A percentile compares a stretch with the other conserved stretches of the same genome.
Evolutionary conservation across 2,329 filamentous ascomycete genomes (phyloP).

Genomic region (Dothideomycetes sp.): DNA sequence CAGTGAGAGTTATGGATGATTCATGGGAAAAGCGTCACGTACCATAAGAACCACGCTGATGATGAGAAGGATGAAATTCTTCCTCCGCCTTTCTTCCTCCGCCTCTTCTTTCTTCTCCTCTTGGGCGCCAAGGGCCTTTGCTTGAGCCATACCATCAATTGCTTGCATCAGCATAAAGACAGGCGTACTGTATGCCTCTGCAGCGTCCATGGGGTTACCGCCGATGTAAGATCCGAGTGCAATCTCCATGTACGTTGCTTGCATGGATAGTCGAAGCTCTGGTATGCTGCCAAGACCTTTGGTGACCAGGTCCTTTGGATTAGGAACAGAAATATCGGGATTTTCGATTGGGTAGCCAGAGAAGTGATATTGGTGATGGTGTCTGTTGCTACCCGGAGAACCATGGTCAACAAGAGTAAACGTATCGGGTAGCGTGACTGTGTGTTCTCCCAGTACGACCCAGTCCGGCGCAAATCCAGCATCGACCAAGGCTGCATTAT

Average conservation of each 20-base stretch:
- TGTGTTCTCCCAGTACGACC: constrained; percentile 7
- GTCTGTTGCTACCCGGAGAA: too few species aligned
- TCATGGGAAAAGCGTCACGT: constrained; percentile 1
- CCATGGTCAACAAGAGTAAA: background rate
- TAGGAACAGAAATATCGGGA: constrained; percentile 3
- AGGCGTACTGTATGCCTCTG: constrained; percentile 12
- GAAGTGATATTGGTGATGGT: constrained; percentile 8
- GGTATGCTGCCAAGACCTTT: constrained; percentile 13
- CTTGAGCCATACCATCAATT: constrained; percentile 14
- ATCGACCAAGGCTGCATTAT: background rate
- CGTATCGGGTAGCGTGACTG: background rate
- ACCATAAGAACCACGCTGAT: constrained; percentile 15
- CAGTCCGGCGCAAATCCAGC: constrained; percentile 8
- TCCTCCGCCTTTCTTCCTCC: constrained; percentile 10
- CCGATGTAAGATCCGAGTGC: constrained; percentile 2
- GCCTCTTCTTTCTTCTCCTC: constrained; percentile 12
- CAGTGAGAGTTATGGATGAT: background rate
- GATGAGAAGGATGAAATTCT: constrained; percentile 15
- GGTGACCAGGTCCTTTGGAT: constrained; percentile 10
- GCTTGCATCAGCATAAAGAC: constrained; percentile 15
- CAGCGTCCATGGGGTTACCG: constrained; percentile 9
- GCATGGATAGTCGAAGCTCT: constrained; percentile 8
- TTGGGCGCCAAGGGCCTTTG: constrained; percentile 9
- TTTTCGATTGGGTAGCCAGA: constrained; percentile 7
- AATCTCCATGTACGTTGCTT: constrained; percentile 13